These are phyloP conservation scores for Termitomyces sp. DNA, from an alignment of 768 basidiomycete species.

Conservation along the genomic window DNA sequence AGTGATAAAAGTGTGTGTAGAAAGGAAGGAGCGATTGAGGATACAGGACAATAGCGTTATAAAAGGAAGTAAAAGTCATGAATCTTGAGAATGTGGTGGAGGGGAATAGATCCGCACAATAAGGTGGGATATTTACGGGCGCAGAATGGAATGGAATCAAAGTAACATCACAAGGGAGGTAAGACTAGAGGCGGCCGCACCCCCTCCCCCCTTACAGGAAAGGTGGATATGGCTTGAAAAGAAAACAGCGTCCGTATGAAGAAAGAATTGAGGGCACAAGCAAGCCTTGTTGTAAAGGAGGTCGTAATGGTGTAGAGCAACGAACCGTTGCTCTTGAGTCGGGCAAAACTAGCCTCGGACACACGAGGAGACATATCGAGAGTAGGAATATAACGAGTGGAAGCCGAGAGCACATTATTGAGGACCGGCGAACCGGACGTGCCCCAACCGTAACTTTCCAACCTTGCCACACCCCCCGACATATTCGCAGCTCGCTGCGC, in stretches of 20 bases:
- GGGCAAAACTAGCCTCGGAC: background rate
- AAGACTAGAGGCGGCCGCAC: constrained; percentile 18
- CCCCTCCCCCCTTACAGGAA: constrained; percentile 7
- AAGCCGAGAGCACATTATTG: constrained; percentile 23
- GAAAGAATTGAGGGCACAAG: constrained; percentile 26
- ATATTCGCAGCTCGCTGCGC: constrained; percentile 13
- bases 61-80: constrained; percentile 14
- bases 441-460: constrained; percentile 29
- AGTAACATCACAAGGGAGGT: constrained; percentile 15
- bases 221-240: constrained; percentile 38
- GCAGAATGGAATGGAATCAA: constrained; percentile 16
- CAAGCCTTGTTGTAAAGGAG: constrained; percentile 20
- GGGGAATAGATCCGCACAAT: constrained; percentile 8
- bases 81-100: constrained; percentile 12
- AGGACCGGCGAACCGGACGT: constrained; percentile 33
- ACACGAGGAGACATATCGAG: constrained; percentile 6
- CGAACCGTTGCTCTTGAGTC: constrained; percentile 15
- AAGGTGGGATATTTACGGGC: constrained; percentile 24
- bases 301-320: constrained; percentile 20
- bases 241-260: constrained; percentile 74
- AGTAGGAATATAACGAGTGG: constrained; percentile 18
- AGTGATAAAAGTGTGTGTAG: constrained; percentile 12
- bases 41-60: constrained; percentile 2
- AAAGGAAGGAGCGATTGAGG: constrained; percentile 11
- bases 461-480: constrained; percentile 21